phyloP scores from a whole-genome alignment of 1,284 basidiomycete genomes.

The Hemileia vastatrix region DNA sequence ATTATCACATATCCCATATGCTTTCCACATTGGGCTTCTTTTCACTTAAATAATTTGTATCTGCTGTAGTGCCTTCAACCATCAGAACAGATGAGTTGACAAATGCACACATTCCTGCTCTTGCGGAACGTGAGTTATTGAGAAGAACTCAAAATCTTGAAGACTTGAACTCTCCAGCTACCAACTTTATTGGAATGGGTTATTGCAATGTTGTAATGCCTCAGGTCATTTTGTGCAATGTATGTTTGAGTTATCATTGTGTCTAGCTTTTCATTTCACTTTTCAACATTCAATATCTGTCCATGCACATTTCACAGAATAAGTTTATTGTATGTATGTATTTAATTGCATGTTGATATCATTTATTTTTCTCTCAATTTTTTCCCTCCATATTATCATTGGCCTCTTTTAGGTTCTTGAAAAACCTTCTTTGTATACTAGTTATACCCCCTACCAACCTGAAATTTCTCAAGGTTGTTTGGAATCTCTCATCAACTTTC shows the following conservation, averaged over 20 bases:
- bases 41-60: constrained; percentile 75
- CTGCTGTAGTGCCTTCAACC: constrained; percentile 63
- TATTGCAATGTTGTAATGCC: constrained; percentile 91
- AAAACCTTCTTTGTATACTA: constrained; percentile 97
- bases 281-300: neutral
- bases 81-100: constrained; percentile 62
- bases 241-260: constrained; percentile 45
- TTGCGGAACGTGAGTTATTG: constrained; percentile 79
- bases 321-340: constrained; percentile 6
- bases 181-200: constrained; percentile 95
- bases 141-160: constrained; percentile 67
- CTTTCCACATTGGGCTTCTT: constrained; percentile 67
- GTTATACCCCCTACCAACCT: constrained; percentile 84
- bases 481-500: constrained; percentile 92
- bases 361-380: neutral
- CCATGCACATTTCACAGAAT: no score
- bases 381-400: neutral
- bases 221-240: constrained; percentile 83
- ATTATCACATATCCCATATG: constrained; percentile 65
- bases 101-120: constrained; percentile 59
- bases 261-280: constrained; percentile 3
- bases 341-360: constrained; percentile 2
- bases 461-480: constrained; percentile 90
- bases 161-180: constrained; percentile 66
- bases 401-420: constrained; percentile 61